phyloP scores from a whole-genome alignment of 306 rosid genomes.

The Malus sieversii region DNA sequence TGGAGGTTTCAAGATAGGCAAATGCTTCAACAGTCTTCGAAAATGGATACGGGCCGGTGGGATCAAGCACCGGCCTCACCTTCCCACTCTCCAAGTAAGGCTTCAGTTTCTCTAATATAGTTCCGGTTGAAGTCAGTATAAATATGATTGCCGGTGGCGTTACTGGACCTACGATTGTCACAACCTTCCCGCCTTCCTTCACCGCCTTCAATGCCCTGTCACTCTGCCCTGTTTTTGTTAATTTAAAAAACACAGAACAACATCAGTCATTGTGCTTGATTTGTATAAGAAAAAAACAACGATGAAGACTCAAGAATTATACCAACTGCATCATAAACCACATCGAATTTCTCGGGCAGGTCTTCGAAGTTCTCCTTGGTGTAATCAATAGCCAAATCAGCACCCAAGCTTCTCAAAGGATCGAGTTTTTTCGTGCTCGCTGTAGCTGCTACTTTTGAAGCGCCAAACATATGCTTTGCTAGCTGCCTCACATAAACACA shows the following conservation, averaged over 20 bases:
- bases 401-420: constrained; percentile 47
- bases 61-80: constrained; percentile 59
- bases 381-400: constrained; percentile 55
- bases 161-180: neutral
- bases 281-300: no score
- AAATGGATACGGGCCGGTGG: constrained; percentile 58
- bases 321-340: constrained; percentile 66
- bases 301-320: neutral
- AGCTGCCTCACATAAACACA: constrained; percentile 27
- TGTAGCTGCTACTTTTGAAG: constrained; percentile 61
- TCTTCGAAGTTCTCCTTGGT: constrained; percentile 52
- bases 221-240: neutral
- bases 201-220: neutral
- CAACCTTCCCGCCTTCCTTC: neutral
- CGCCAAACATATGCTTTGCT: constrained; percentile 62
- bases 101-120: constrained; percentile 42
- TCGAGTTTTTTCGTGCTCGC: constrained; percentile 49
- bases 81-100: constrained; percentile 66
- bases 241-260: neutral
- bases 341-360: constrained; percentile 57
- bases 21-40: constrained; percentile 50
- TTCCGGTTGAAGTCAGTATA: constrained; percentile 3
- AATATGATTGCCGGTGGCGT: neutral
- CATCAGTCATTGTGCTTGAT: neutral
- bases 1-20: constrained; percentile 37